Evolutionary conservation across 164 flowering plant species (phyloP).

Genomic region (Vitis cinerea): DNA sequence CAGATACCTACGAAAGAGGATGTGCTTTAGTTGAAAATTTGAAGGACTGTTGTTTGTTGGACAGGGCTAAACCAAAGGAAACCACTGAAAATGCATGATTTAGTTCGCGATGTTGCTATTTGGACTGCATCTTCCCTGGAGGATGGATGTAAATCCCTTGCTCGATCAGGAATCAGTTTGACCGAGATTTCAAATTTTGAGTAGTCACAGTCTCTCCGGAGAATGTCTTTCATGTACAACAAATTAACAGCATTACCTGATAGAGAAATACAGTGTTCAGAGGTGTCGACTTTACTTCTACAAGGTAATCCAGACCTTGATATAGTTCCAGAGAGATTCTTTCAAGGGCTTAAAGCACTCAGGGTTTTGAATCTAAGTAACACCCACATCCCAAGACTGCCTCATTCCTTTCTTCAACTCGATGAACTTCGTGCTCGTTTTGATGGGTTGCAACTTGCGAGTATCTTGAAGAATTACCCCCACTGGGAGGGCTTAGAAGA

Average conservation of each 20-base stretch:
- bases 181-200: background rate
- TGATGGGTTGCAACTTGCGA: slow-evolving; percentile 13
- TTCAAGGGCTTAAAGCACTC: slow-evolving; percentile 10
- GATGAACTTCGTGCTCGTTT: slow-evolving; percentile 20
- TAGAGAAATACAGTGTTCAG: background rate
- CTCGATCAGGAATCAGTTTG: slow-evolving; percentile 13
- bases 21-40: slow-evolving; percentile 10
- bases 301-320: slow-evolving; percentile 20
- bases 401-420: slow-evolving; percentile 5
- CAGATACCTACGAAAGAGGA: slow-evolving; percentile 6
- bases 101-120: slow-evolving; percentile 14
- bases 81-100: slow-evolving; percentile 17
- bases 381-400: slow-evolving; percentile 18
- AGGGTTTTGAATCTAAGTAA: slow-evolving; percentile 18
- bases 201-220: background rate
- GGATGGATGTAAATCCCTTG: slow-evolving; percentile 2
- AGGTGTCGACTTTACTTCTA: slow-evolving; percentile 13
- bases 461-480: slow-evolving; percentile 15
- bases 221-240: slow-evolving; percentile 16
- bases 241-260: slow-evolving; percentile 8
- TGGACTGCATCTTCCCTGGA: slow-evolving; percentile 11
- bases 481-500: slow-evolving; percentile 11
- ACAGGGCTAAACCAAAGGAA: slow-evolving; percentile 2
- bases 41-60: slow-evolving; percentile 15
- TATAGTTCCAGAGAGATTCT: slow-evolving; percentile 14